These are phyloP conservation scores for Brasilioporus rufonigricans DNA, from an alignment of 768 basidiomycete species.

Conservation along the genomic window DNA sequence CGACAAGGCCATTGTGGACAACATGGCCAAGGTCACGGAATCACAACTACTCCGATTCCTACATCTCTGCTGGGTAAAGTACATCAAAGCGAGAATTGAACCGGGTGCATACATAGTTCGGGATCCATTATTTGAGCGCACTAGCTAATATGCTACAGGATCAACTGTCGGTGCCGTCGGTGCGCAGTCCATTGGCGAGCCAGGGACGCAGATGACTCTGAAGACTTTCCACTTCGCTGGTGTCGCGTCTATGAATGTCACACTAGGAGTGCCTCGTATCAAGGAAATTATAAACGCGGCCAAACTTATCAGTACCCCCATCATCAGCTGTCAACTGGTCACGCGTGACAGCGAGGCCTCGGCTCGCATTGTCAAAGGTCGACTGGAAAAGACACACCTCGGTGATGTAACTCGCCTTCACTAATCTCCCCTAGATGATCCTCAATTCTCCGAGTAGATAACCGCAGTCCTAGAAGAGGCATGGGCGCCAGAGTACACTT, in stretches of 20 bases:
- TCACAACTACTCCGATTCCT: conserved; percentile 78
- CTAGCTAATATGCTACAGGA: conserved; percentile 41
- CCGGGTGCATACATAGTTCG: conserved; percentile 54
- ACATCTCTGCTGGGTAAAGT: conserved; percentile 85
- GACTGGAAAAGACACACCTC: conserved; percentile 91
- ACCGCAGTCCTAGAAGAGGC: conserved; percentile 93
- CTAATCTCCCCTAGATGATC: neutral
- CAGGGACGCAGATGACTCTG: conserved; percentile 98
- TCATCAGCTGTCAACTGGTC: conserved; percentile 95
- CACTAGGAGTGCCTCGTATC: conserved; percentile 98
- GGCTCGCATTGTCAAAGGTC: conserved; percentile 95
- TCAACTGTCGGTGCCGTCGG: conserved; percentile 99
- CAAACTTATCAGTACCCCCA: conserved; percentile 95
- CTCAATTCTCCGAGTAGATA: conserved; percentile 48
- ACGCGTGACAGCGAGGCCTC: conserved; percentile 85
- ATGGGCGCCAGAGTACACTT: conserved; percentile 91
- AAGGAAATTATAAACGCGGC: conserved; percentile 99
- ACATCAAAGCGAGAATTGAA: conserved; percentile 94
- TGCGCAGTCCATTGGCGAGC: conserved; percentile 98
- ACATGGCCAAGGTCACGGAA: conserved; percentile 86
- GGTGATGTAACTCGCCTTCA: conserved; percentile 67
- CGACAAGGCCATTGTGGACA: conserved; percentile 77
- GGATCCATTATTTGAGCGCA: neutral
- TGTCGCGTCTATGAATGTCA: conserved; percentile 99
- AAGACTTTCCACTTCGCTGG: conserved; percentile 99